A percentile compares a stretch with the other conserved stretches of the same genome.
These are phyloP conservation scores for Parsonsia alboflavescens DNA, from an alignment of 257 asterid species.

Conservation along the genomic window DNA sequence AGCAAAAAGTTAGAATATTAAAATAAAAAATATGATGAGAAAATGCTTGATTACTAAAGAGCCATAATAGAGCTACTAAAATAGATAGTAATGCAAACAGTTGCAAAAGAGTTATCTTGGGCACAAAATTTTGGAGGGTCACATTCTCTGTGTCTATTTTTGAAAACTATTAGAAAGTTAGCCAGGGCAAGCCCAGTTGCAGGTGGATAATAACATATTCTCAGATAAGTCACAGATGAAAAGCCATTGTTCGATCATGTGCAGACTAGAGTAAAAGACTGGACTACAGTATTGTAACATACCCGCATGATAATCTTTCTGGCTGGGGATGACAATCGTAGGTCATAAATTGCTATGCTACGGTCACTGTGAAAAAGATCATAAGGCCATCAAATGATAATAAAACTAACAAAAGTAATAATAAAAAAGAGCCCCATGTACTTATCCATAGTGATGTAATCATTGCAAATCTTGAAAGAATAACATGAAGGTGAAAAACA, in stretches of 20 bases:
- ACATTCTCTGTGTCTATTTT: background rate
- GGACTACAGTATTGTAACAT: slow-evolving; percentile 1
- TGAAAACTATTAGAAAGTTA: background rate
- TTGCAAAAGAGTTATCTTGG: background rate
- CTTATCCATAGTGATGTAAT: background rate
- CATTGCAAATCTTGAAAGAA: background rate
- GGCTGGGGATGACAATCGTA: slow-evolving; percentile 70
- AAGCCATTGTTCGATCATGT: background rate
- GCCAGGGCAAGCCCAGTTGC: background rate
- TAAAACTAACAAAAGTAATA: background rate
- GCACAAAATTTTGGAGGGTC: background rate
- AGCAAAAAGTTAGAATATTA: background rate
- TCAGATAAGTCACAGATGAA: background rate
- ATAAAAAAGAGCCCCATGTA: background rate
- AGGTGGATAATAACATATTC: background rate
- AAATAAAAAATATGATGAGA: background rate
- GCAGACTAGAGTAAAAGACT: background rate
- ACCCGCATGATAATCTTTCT: slow-evolving; percentile 85
- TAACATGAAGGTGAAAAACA: background rate
- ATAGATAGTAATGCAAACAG: background rate
- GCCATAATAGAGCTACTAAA: background rate
- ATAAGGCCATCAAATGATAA: background rate
- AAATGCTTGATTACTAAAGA: too few species aligned
- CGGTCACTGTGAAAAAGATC: slow-evolving; percentile 63
- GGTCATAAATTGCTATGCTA: slow-evolving; percentile 81